A percentile compares a stretch with the other conserved stretches of the same genome.
Conservation (phyloP, 176 grass and related monocot species). For the Carex myosuroides region DNA sequence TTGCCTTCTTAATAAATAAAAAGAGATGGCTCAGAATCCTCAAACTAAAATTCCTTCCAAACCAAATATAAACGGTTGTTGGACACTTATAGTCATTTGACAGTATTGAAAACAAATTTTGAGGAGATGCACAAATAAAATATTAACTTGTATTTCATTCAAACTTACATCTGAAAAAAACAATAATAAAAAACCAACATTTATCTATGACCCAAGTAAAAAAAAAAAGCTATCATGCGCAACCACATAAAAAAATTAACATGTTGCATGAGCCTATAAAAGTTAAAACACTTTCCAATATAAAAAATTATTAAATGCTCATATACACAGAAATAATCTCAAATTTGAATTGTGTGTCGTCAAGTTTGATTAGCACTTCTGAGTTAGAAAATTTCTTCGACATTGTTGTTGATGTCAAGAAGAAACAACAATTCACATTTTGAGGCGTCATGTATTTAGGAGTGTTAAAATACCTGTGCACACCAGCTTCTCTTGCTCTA, state of each 20-base stretch:
- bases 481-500: conserved; percentile 66
- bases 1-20: too few species aligned
- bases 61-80: too few species aligned
- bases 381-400: conserved; percentile 15
- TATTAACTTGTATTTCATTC: not conserved
- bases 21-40: too few species aligned
- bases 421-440: conserved; percentile 46
- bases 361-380: not conserved
- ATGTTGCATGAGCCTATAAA: not conserved
- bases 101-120: not conserved
- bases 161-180: not conserved
- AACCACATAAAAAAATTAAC: not conserved
- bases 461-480: conserved; percentile 74
- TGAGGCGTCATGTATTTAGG: conserved; percentile 55
- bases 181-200: not conserved
- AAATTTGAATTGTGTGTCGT: not conserved
- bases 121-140: not conserved
- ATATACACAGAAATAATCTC: not conserved
- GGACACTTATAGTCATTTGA: not conserved
- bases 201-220: too few species aligned
- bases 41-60: too few species aligned
- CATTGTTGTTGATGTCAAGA: conserved; percentile 25
- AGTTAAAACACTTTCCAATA: not conserved
- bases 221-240: too few species aligned
- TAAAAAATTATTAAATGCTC: not conserved